phyloP scores from a whole-genome alignment of 345 rosid species.

The Ceriops decandra region DNA sequence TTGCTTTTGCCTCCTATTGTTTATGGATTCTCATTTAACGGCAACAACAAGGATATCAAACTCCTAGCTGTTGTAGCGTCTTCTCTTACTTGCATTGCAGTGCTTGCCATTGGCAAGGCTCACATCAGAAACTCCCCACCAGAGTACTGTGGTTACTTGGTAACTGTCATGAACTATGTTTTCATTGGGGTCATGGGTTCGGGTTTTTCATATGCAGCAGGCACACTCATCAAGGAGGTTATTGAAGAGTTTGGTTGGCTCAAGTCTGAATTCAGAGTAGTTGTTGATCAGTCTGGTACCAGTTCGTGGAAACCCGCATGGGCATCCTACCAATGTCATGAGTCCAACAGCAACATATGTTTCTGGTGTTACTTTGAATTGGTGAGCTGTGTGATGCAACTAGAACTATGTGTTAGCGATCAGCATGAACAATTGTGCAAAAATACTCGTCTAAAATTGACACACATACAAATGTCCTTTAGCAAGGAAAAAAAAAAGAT shows the following conservation, averaged over 20 bases:
- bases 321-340: too few species aligned
- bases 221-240: constrained; percentile 1
- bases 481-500: too few species aligned
- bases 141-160: not conserved
- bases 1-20: constrained; percentile 15
- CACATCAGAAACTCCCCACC: constrained; percentile 7
- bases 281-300: not conserved
- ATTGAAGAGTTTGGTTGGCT: constrained; percentile 13
- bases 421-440: too few species aligned
- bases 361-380: too few species aligned
- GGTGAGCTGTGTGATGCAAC: too few species aligned
- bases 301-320: too few species aligned
- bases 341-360: too few species aligned
- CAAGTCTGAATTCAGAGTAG: constrained; percentile 5
- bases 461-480: too few species aligned
- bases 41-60: constrained; percentile 14
- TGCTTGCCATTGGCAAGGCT: constrained; percentile 24
- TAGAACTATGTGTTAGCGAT: too few species aligned
- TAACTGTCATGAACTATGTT: not conserved
- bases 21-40: constrained; percentile 18
- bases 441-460: too few species aligned
- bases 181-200: constrained; percentile 2
- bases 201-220: constrained; percentile 10
- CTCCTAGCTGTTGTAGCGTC: constrained; percentile 13
- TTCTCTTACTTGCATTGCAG: constrained; percentile 16